Conservation (phyloP, 1,139 yeast species). For the Meyerozyma sp. region DNA sequence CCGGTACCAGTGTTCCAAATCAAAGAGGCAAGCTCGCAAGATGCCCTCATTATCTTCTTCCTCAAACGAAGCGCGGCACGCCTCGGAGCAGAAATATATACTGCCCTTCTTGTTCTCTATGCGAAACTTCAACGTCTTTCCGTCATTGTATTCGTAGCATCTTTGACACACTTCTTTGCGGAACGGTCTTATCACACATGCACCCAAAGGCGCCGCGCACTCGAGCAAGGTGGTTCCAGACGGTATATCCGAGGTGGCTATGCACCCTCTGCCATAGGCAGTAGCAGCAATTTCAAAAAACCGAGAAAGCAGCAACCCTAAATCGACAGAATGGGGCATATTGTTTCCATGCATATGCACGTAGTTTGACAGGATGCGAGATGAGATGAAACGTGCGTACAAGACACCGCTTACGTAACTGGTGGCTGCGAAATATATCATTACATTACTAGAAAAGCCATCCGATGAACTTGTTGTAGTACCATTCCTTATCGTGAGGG, state of each 20-base stretch:
- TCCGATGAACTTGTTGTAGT: slow-evolving; percentile 52
- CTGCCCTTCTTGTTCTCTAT: slow-evolving; percentile 8
- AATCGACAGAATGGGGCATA: not conserved
- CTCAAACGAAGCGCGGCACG: slow-evolving; percentile 36
- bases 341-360: not conserved
- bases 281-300: slow-evolving; percentile 37
- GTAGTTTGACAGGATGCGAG: not conserved
- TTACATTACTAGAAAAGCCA: slow-evolving; percentile 36
- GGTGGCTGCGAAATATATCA: not conserved
- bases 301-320: slow-evolving; percentile 14
- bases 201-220: slow-evolving; percentile 40
- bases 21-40: slow-evolving; percentile 18
- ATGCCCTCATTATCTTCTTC: slow-evolving; percentile 17
- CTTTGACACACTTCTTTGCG: slow-evolving; percentile 60
- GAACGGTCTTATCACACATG: slow-evolving; percentile 48
- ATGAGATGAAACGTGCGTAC: not conserved
- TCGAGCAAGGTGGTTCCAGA: slow-evolving; percentile 36
- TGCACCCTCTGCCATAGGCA: slow-evolving; percentile 59
- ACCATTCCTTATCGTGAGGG: slow-evolving; percentile 42
- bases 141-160: slow-evolving; percentile 50
- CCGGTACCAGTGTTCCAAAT: slow-evolving; percentile 7
- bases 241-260: slow-evolving; percentile 38
- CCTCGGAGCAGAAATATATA: slow-evolving; percentile 52
- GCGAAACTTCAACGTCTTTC: slow-evolving; percentile 40
- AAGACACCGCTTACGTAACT: not conserved